Evolutionary conservation across 345 rosid genomes (phyloP).

Genomic region (Eucalyptus lansdowneana): DNA sequence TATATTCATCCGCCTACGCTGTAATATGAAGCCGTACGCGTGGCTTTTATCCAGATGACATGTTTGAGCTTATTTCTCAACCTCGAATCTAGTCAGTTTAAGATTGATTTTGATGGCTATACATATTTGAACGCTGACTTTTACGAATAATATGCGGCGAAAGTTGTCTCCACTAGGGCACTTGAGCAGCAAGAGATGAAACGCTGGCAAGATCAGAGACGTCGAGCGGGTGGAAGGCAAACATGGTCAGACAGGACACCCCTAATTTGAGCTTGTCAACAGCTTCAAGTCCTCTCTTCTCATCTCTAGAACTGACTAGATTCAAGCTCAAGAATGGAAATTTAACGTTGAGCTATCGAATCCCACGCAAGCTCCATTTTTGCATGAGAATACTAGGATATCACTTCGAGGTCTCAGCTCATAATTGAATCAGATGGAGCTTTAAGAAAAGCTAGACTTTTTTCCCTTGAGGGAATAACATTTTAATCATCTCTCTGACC

Average conservation of each 20-base stretch:
- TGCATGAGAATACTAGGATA: background rate
- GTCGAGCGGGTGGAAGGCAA: constrained; percentile 21
- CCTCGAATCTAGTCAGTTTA: background rate
- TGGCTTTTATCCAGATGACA: background rate
- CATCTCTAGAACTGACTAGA: background rate
- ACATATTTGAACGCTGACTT: background rate
- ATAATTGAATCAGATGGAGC: background rate
- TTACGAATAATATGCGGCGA: background rate
- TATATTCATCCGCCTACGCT: background rate
- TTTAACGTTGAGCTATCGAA: background rate
- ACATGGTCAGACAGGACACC: constrained; percentile 11
- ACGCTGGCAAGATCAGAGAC: constrained; percentile 3
- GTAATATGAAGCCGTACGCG: background rate
- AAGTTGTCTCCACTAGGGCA: background rate
- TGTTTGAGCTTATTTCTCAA: background rate
- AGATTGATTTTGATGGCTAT: background rate
- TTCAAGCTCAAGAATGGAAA: background rate
- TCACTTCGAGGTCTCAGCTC: background rate
- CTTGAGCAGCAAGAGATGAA: constrained; percentile 6
- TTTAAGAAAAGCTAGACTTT: background rate
- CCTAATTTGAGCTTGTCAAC: background rate
- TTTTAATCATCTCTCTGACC: background rate
- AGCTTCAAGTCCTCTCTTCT: constrained; percentile 23
- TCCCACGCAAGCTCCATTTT: background rate
- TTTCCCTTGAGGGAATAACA: background rate